These are phyloP conservation scores for Plantago elongata DNA, from an alignment of 257 asterid species.

Conservation along the genomic window DNA sequence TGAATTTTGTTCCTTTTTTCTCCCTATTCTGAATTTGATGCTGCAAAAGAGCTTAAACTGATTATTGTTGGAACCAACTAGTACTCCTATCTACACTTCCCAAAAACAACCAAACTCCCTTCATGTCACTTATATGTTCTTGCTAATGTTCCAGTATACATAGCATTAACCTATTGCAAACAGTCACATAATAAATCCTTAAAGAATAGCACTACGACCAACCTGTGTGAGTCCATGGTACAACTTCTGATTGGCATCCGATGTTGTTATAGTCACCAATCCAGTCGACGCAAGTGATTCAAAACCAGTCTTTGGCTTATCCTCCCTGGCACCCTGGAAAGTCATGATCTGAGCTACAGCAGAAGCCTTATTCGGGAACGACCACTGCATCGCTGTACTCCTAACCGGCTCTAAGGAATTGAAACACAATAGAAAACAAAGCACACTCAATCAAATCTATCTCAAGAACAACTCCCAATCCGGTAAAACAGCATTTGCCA, in stretches of 20 bases:
- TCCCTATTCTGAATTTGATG: too few species aligned
- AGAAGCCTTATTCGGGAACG: conserved; percentile 31
- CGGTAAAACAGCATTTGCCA: background rate
- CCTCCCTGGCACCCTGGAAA: conserved; percentile 36
- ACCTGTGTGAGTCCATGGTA: conserved; percentile 43
- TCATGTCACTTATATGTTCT: too few species aligned
- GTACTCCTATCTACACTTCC: too few species aligned
- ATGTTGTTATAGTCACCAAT: conserved; percentile 39
- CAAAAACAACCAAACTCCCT: too few species aligned
- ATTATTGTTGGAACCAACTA: too few species aligned
- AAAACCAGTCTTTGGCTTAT: conserved; percentile 46
- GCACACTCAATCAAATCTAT: conserved; percentile 8
- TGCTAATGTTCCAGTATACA: too few species aligned
- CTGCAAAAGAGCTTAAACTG: too few species aligned
- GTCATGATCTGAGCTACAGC: conserved; percentile 43
- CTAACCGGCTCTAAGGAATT: conserved; percentile 31
- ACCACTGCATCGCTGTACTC: conserved; percentile 39
- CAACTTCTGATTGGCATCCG: conserved; percentile 34
- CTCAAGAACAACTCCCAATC: conserved; percentile 3
- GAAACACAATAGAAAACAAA: conserved; percentile 16
- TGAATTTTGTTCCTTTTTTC: too few species aligned
- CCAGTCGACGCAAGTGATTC: conserved; percentile 67
- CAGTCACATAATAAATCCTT: background rate
- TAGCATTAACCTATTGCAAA: too few species aligned
- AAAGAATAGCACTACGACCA: background rate